Conservation (phyloP, 1,139 yeast genomes). For the Diutina catenulata region DNA sequence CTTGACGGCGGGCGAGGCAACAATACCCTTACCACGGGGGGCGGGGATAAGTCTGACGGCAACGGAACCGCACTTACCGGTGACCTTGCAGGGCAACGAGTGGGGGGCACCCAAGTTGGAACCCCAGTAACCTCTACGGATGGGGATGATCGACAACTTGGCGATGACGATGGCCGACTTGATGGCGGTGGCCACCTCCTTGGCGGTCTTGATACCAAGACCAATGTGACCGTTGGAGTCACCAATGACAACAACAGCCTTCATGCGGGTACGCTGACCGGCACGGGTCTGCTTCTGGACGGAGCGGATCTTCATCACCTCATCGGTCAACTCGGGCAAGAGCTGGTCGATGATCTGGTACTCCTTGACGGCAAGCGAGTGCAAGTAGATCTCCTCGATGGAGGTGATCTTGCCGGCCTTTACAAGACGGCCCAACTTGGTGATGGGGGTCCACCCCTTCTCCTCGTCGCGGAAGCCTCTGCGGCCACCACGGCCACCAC, state of each 20-base stretch:
- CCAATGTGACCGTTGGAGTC: slow-evolving; percentile 99
- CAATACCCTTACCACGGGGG: slow-evolving; percentile 99
- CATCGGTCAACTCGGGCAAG: slow-evolving; percentile 93
- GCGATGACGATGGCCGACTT: slow-evolving; percentile 99
- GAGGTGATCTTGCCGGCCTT: slow-evolving; percentile 97
- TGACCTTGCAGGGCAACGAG: slow-evolving; percentile 94
- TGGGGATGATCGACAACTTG: slow-evolving; percentile 96
- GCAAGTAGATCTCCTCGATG: slow-evolving; percentile 97
- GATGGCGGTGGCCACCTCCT: slow-evolving; percentile 99
- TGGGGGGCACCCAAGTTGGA: slow-evolving; percentile 99
- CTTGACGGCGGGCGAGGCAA: slow-evolving; percentile 99
- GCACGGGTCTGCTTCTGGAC: slow-evolving; percentile 99
- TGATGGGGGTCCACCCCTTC: slow-evolving; percentile 99
- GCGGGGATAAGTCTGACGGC: slow-evolving; percentile 98
- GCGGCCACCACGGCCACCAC: slow-evolving; percentile 38
- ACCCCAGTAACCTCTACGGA: slow-evolving; percentile 99
- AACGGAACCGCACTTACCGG: slow-evolving; percentile 99
- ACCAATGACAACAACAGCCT: slow-evolving; percentile 99
- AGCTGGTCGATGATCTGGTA: slow-evolving; percentile 96
- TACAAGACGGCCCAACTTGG: slow-evolving; percentile 99
- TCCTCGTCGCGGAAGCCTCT: slow-evolving; percentile 79
- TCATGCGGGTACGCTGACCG: slow-evolving; percentile 99
- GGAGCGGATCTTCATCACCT: slow-evolving; percentile 99
- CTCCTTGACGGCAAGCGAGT: slow-evolving; percentile 99
- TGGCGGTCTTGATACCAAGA: slow-evolving; percentile 99